phyloP scores from a whole-genome alignment of 768 basidiomycete genomes.

The Amanita rimosa region DNA sequence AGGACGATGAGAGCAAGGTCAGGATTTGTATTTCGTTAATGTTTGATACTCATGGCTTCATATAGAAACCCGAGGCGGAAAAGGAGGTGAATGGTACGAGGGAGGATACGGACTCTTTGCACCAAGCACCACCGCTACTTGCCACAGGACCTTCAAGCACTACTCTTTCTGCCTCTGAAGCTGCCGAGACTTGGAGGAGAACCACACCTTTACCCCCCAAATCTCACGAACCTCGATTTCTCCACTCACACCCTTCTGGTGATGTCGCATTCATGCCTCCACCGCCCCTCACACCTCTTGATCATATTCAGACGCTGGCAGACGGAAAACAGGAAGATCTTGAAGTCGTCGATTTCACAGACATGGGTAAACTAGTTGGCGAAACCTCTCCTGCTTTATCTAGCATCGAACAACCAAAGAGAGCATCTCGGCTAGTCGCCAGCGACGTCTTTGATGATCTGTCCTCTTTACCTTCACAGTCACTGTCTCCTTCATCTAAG shows the following conservation, averaged over 20 bases:
- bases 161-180: conserved; percentile 24
- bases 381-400: conserved; percentile 11
- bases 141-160: conserved; percentile 9
- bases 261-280: conserved; percentile 10
- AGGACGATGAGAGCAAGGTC: conserved; percentile 8
- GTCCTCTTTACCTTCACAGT: conserved; percentile 6
- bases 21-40: conserved; percentile 5
- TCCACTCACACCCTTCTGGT: conserved; percentile 8
- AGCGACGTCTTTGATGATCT: conserved; percentile 65
- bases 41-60: neutral
- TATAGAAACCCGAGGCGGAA: conserved; percentile 27
- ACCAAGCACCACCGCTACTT: neutral
- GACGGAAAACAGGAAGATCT: conserved; percentile 36
- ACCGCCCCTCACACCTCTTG: conserved; percentile 7
- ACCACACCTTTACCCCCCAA: conserved; percentile 26
- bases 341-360: conserved; percentile 74
- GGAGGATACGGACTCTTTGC: neutral
- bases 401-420: conserved; percentile 10
- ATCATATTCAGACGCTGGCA: conserved; percentile 4
- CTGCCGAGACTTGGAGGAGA: conserved; percentile 55
- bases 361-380: conserved; percentile 61
- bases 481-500: conserved; percentile 11
- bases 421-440: conserved; percentile 40
- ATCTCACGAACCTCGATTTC: conserved; percentile 21
- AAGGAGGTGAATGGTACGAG: conserved; percentile 8